A percentile compares a stretch with the other conserved stretches of the same genome.
phyloP scores from a whole-genome alignment of 2,329 filamentous ascomycete genomes.

The Fusarium brevicatenulatum region DNA sequence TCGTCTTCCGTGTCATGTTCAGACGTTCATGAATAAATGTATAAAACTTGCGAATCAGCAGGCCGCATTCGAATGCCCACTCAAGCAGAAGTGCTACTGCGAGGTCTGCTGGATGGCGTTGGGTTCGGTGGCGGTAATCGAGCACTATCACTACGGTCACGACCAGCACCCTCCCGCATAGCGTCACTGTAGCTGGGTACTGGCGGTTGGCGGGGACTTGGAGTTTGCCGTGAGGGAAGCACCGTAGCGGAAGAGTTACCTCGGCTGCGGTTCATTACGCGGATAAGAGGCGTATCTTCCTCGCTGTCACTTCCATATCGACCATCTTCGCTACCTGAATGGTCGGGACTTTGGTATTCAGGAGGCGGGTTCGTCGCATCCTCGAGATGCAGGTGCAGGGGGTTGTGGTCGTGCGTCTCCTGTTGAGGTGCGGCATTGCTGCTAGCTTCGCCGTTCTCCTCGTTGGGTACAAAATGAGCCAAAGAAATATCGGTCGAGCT shows the following conservation, averaged over 20 bases:
- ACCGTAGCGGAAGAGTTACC: conserved; percentile 59
- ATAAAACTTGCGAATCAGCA: background rate
- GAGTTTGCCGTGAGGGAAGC: conserved; percentile 37
- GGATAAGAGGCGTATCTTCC: conserved; percentile 64
- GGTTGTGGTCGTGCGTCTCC: conserved; percentile 50
- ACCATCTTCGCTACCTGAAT: conserved; percentile 68
- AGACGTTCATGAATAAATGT: background rate
- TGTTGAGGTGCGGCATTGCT: conserved; percentile 39
- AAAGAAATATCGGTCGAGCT: conserved; percentile 97
- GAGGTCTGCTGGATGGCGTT: conserved; percentile 26
- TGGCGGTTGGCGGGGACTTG: conserved; percentile 61
- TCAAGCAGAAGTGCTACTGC: conserved; percentile 35
- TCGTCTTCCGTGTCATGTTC: conserved; percentile 12
- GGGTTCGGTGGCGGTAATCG: conserved; percentile 34
- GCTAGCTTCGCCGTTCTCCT: conserved; percentile 74
- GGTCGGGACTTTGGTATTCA: conserved; percentile 74
- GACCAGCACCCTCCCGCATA: conserved; percentile 61
- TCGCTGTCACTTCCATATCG: conserved; percentile 69
- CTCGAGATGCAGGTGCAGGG: conserved; percentile 56
- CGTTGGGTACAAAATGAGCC: conserved; percentile 79
- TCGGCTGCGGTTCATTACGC: conserved; percentile 61
- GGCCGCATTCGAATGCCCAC: background rate
- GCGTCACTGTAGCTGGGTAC: conserved; percentile 88
- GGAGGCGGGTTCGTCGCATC: conserved; percentile 73
- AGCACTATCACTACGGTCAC: conserved; percentile 40